Base-by-base conservation (phyloP, 192 early-diverging fungal genomes). In the Coemansia sp. region DNA sequence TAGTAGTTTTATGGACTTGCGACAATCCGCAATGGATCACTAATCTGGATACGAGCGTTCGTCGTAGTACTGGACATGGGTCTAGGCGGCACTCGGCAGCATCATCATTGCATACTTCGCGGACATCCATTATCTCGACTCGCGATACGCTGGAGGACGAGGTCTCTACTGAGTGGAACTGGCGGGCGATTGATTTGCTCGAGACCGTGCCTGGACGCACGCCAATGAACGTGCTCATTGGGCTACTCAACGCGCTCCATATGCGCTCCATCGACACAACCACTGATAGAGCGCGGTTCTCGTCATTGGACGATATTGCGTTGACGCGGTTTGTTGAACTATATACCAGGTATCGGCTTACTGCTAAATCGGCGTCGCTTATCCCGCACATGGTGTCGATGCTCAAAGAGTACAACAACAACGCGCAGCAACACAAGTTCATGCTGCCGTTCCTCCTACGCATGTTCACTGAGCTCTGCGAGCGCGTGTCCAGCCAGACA, bases 21-120 rank as follows among this genome's bases (percentile, higher is more conserved):
- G 70, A 78, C 62, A 84, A 84, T 46, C 76, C 81, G 35, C 52
- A 64, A 14, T 84, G 81, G 81, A 68, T 68, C 50, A 77, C 70
- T 3, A 58, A 39, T 11, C 55, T 82, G 23, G 67, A 72, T 26
- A 23, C 70, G 4, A 46, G 40, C 3, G 43, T 64, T 8, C 61
- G 73, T 11, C 21, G 46, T 1, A 28, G 50, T 5, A 26, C 57
- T 0, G 55, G 42, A 3, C 62, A 53, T 3, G 30, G 50, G 11
- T 55, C 58, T 7, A 46, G 74, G 21, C 49, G 69, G 44, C 62
- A 61, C 3, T 77, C 75, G 8, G 68, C 80, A 26, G 52, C 60
- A n/a, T 82, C 80, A 3, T 82, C 80, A 9, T 7, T 74, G 39
- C 74, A 71, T 2, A 68, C 55, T 32, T 59, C 53, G 2, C 26